Percentiles rank a stretch among this genome's conserved stretches.
Evolutionary conservation across 148 eudicot species (phyloP).

Genomic region (Mesembryanthemum crystallinum): DNA sequence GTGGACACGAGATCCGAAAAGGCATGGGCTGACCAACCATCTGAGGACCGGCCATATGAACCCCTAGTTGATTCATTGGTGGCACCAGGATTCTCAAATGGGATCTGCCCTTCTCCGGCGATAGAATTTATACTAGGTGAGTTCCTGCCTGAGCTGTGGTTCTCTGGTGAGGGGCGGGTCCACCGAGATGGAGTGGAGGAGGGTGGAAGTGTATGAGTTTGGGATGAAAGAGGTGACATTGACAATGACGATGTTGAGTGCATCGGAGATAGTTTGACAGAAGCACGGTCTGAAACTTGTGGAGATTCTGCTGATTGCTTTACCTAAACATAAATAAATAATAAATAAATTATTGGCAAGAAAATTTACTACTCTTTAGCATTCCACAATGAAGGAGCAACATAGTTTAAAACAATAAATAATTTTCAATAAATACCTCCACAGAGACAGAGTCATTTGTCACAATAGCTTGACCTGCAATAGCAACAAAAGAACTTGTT

Average conservation of each 20-base stretch:
- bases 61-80: constrained; percentile 63
- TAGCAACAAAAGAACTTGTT: constrained; percentile 11
- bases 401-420: background rate
- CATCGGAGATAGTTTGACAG: constrained; percentile 49
- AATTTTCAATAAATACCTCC: constrained; percentile 28
- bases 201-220: constrained; percentile 50
- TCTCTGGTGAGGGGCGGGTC: constrained; percentile 52
- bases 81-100: constrained; percentile 42
- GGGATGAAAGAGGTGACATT: constrained; percentile 59
- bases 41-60: constrained; percentile 76
- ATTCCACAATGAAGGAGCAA: background rate
- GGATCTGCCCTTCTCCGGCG: constrained; percentile 45
- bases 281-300: constrained; percentile 43
- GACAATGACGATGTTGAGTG: constrained; percentile 62
- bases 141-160: constrained; percentile 53
- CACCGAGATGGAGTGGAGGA: constrained; percentile 56
- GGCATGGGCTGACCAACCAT: constrained; percentile 73
- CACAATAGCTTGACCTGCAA: constrained; percentile 34
- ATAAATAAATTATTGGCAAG: background rate
- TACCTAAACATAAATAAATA: constrained; percentile 35
- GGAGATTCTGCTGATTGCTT: constrained; percentile 53
- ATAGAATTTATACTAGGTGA: constrained; percentile 57
- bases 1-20: constrained; percentile 61
- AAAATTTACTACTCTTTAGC: background rate
- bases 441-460: constrained; percentile 23